These are phyloP conservation scores for Macrocybe gigantea DNA, from an alignment of 768 basidiomycete genomes.

Conservation along the genomic window DNA sequence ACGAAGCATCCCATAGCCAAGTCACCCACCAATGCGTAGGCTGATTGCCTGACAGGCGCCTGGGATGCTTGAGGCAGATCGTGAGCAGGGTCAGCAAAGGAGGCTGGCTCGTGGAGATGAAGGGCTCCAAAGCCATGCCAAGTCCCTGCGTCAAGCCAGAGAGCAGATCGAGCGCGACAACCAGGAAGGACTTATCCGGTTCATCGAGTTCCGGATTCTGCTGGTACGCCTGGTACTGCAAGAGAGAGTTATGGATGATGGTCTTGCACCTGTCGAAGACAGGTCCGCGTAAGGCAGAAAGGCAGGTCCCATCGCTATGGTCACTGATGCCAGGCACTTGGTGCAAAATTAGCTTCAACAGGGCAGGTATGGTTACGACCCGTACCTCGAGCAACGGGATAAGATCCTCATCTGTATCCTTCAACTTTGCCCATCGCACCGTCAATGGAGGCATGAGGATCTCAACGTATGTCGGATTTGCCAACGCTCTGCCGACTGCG, in stretches of 20 bases:
- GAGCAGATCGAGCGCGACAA: conserved; percentile 94
- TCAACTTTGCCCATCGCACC: conserved; percentile 82
- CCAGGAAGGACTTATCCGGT: conserved; percentile 95
- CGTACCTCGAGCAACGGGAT: conserved; percentile 93
- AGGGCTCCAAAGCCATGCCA: conserved; percentile 66
- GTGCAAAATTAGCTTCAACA: neutral
- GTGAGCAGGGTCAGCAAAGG: conserved; percentile 78
- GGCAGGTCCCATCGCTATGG: conserved; percentile 88
- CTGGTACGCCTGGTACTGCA: conserved; percentile 84
- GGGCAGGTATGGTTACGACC: neutral
- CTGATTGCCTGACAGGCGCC: conserved; percentile 91
- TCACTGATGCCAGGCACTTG: conserved; percentile 95
- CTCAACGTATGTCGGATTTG: conserved; percentile 83
- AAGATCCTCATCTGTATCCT: conserved; percentile 87
- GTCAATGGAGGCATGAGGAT: conserved; percentile 96
- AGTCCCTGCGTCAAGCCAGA: conserved; percentile 96
- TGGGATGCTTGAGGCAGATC: conserved; percentile 94
- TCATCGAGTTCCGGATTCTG: conserved; percentile 89
- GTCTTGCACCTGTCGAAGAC: conserved; percentile 89
- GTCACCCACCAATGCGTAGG: conserved; percentile 97
- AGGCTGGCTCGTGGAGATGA: conserved; percentile 68
- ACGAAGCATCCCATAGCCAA: conserved; percentile 94
- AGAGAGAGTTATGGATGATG: conserved; percentile 77
- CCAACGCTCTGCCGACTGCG: conserved; percentile 84
- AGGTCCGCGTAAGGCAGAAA: conserved; percentile 88